Conservation (phyloP, 2,329 filamentous ascomycete species). For the Fusarium aywerte region DNA sequence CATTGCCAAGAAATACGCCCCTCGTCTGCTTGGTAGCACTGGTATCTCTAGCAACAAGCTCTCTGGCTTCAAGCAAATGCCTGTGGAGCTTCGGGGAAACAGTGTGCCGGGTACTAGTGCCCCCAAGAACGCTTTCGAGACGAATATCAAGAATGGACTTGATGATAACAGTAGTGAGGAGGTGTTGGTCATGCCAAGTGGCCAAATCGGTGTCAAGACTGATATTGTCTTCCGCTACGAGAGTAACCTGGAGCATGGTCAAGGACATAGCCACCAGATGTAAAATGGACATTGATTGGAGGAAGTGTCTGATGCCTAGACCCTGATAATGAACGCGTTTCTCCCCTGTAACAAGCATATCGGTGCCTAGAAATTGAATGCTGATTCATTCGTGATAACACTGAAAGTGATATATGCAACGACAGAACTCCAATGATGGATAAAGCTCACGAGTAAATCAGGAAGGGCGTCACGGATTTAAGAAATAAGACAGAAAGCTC, state of each 20-base stretch:
- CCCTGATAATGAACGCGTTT: not conserved
- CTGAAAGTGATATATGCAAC: too few species aligned
- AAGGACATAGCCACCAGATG: not conserved
- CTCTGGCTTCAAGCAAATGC: conserved; percentile 34
- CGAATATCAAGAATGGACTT: conserved; percentile 8
- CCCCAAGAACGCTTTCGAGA: conserved; percentile 16
- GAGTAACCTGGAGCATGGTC: not conserved
- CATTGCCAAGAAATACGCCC: conserved; percentile 31
- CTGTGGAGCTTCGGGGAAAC: conserved; percentile 18
- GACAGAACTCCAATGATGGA: too few species aligned
- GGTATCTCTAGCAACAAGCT: conserved; percentile 29
- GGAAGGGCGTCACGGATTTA: too few species aligned
- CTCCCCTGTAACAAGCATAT: not conserved
- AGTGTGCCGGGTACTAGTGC: not conserved
- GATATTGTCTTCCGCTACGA: conserved; percentile 25
- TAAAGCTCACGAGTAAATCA: too few species aligned
- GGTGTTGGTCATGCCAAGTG: conserved; percentile 8
- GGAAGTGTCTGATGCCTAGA: not conserved
- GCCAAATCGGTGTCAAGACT: conserved; percentile 29
- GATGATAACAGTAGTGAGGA: conserved; percentile 30
- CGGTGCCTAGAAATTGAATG: too few species aligned
- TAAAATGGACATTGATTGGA: rapidly evolving
- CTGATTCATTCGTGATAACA: too few species aligned
- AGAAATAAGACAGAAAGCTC: too few species aligned
- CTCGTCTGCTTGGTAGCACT: conserved; percentile 27